phyloP scores from a whole-genome alignment of 2,329 filamentous ascomycete species.

The Aspergillus sp. region DNA sequence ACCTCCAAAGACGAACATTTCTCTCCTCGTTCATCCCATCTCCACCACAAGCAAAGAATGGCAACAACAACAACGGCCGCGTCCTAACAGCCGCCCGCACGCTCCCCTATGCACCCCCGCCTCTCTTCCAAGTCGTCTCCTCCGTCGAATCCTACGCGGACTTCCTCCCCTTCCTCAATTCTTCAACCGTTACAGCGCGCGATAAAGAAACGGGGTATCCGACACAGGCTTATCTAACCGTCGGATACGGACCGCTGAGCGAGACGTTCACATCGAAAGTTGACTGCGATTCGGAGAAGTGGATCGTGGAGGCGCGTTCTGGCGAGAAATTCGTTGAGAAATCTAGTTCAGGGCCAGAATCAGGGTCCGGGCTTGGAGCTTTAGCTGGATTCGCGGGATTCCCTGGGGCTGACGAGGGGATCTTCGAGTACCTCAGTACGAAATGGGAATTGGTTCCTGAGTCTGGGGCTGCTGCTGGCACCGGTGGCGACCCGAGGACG shows the following conservation, averaged over 20 bases:
- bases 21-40: constrained; percentile 31
- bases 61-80: constrained; percentile 52
- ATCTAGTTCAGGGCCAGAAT: background rate
- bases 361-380: background rate
- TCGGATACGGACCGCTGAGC: constrained; percentile 80
- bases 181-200: constrained; percentile 74
- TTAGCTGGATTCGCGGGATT: constrained; percentile 14
- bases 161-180: constrained; percentile 90
- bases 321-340: constrained; percentile 39
- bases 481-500: constrained; percentile 48
- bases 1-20: constrained; percentile 21
- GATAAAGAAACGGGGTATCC: constrained; percentile 58
- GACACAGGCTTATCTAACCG: constrained; percentile 71
- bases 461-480: constrained; percentile 27
- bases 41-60: constrained; percentile 20
- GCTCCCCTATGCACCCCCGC: constrained; percentile 69
- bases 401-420: constrained; percentile 47
- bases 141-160: constrained; percentile 79
- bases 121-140: constrained; percentile 82
- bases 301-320: constrained; percentile 69
- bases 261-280: constrained; percentile 81
- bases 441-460: constrained; percentile 44
- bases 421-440: constrained; percentile 47
- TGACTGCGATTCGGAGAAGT: constrained; percentile 67
- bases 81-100: constrained; percentile 70